phyloP scores from a whole-genome alignment of 192 early-diverging fungal species.

The Linnemannia hyalina region DNA sequence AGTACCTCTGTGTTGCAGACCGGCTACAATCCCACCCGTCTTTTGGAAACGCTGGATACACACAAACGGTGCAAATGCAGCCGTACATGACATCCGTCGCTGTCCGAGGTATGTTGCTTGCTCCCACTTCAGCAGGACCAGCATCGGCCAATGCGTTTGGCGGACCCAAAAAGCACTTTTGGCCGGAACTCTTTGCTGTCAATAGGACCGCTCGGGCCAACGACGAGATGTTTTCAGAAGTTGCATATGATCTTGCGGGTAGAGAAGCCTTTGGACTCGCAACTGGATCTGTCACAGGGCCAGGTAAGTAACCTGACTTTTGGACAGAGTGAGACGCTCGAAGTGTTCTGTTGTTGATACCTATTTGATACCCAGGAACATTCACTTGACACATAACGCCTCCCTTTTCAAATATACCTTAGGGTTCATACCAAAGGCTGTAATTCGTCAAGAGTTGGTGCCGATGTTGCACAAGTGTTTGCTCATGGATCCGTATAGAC shows the following conservation, averaged over 20 bases:
- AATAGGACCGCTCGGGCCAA: constrained; percentile 32
- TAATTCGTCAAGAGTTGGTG: constrained; percentile 42
- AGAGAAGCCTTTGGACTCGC: constrained; percentile 33
- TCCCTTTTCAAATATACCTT: background rate
- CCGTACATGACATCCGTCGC: constrained; percentile 46
- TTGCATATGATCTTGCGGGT: constrained; percentile 27
- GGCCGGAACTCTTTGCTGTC: constrained; percentile 42
- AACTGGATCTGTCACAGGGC: constrained; percentile 33
- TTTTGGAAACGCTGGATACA: constrained; percentile 6
- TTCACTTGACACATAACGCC: background rate
- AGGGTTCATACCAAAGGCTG: constrained; percentile 43
- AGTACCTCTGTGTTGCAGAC: constrained; percentile 66
- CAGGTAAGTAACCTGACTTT: constrained; percentile 16
- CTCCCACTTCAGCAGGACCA: constrained; percentile 28
- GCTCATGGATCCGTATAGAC: constrained; percentile 32
- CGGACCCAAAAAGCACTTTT: constrained; percentile 39
- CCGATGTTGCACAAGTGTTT: constrained; percentile 46
- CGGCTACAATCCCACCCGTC: constrained; percentile 18
- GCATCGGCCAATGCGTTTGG: background rate
- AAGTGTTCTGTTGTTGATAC: background rate
- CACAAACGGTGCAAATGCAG: constrained; percentile 48
- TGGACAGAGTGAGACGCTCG: background rate
- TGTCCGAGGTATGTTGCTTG: constrained; percentile 36
- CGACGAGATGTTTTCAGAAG: constrained; percentile 28
- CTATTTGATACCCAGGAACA: background rate